These are phyloP conservation scores for Domatiomyces catenatus DNA, from an alignment of 2,329 filamentous ascomycete species.

Conservation along the genomic window DNA sequence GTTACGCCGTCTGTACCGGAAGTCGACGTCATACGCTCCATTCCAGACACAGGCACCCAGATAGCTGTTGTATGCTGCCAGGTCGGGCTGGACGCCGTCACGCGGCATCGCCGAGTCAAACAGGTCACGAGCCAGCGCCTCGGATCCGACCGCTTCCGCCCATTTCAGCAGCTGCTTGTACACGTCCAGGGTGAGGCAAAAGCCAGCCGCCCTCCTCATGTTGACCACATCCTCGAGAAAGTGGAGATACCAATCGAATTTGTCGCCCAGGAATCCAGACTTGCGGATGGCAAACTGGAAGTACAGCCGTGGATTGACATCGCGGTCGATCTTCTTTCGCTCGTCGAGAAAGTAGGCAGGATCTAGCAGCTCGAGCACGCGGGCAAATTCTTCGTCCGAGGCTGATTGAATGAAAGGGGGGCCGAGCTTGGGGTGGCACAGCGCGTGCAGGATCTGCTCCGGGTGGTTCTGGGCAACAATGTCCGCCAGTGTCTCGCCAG, in stretches of 20 bases:
- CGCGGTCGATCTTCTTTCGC: conserved; percentile 31
- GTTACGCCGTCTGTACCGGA: conserved; percentile 20
- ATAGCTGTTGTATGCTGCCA: conserved; percentile 40
- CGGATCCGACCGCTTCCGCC: conserved; percentile 34
- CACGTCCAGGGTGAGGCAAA: conserved; percentile 30
- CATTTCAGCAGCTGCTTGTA: conserved; percentile 39
- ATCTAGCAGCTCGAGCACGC: conserved; percentile 45
- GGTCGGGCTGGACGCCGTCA: conserved; percentile 28
- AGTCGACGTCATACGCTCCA: conserved; percentile 23
- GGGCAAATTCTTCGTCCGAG: conserved; percentile 10
- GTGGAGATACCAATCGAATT: conserved; percentile 27
- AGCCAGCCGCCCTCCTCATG: conserved; percentile 24
- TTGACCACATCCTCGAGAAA: conserved; percentile 25
- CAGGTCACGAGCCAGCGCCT: conserved; percentile 26
- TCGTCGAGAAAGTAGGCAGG: conserved; percentile 37
- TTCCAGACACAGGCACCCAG: conserved; percentile 38
- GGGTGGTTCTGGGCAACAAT: conserved; percentile 22
- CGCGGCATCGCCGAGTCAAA: conserved; percentile 31
- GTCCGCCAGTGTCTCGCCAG: conserved; percentile 19
- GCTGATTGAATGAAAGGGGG: conserved; percentile 11
- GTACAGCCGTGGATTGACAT: conserved; percentile 34
- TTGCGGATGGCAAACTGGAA: conserved; percentile 22
- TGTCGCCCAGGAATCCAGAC: conserved; percentile 23
- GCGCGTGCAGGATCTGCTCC: conserved; percentile 25
- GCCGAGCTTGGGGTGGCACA: conserved; percentile 22